Evolutionary conservation across 805 yeast species (phyloP), one percentile per base, ranked within the genome.

Genomic region (Spathaspora gorwiae): DNA sequence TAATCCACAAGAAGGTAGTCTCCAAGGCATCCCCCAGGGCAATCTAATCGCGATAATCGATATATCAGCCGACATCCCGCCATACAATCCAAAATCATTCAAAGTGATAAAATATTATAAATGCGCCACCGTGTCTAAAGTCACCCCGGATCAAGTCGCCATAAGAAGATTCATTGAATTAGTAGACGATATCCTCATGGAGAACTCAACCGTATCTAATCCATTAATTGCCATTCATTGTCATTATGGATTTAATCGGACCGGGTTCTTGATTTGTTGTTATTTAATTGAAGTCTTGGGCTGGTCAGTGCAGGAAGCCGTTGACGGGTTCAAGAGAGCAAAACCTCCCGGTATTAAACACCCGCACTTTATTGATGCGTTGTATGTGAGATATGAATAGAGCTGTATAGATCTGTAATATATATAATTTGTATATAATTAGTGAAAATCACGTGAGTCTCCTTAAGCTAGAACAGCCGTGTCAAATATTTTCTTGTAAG

Each of bases 221-320:
- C 78, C 78, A 5, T 62, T 71, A 26, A 65, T 83, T 6, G 88
- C 77, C 0, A 84, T 86, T 7, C 94, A 86, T 60, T 85, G 94
- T 57, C 94, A 85, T 59, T 85, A 85, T 57, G 94, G 92, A 6
- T 87, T 84, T 63, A 85, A 85, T 59, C 67, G 92, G 46, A 85
- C 92, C 0, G 92, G 94, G 2, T 85, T 79, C 54, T 69, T 86
- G 42, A 78, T 85, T 14, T 81, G 87, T 56, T 78, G 86, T 55
- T 86, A 81, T 57, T 65, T 85, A 54, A 72, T 86, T 24, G 88
- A 83, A 54, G 66, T 65, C 42, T 60, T 78, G 30, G 80, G 80
- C 0, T 78, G 84, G 78, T 55, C 72, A 3, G 87, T 84, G 2
- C 66, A 68, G 33, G 86, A 81, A 39, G 87, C 92, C 0, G 70